phyloP scores from a whole-genome alignment of 176 grass and related monocot species.

The Poa pratensis region DNA sequence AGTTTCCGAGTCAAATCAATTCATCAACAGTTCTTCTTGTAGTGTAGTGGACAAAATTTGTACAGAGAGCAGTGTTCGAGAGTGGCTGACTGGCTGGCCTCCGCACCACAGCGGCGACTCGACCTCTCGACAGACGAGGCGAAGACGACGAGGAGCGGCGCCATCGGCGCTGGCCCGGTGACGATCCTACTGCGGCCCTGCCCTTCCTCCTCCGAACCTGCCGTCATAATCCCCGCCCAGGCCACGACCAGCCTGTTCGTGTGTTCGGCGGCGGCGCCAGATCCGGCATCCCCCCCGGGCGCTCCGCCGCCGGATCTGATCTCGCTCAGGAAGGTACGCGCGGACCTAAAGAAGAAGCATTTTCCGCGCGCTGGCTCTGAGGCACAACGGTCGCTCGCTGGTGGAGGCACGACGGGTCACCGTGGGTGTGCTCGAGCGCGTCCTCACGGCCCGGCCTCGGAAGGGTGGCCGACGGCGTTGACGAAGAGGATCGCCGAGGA shows the following conservation, averaged over 20 bases:
- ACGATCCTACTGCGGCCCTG: neutral
- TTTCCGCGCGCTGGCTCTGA: neutral
- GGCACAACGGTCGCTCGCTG: neutral
- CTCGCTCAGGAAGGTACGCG: neutral
- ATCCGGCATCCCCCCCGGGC: neutral
- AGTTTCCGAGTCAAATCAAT: too few species aligned
- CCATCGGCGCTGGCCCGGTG: neutral
- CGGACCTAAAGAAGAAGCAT: neutral
- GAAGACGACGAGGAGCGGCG: constrained; percentile 4
- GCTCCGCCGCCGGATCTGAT: constrained; percentile 16
- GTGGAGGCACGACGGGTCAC: constrained; percentile 3
- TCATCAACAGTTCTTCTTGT: too few species aligned
- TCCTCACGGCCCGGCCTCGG: neutral
- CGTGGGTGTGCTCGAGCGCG: constrained; percentile 13
- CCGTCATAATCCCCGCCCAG: neutral
- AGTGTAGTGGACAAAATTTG: too few species aligned
- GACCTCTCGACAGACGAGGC: too few species aligned
- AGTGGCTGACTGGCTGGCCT: too few species aligned
- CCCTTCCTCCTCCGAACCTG: neutral
- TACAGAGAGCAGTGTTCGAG: too few species aligned
- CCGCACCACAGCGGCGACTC: too few species aligned
- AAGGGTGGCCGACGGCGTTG: neutral
- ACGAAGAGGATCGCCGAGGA: neutral
- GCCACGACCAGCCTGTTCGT: neutral
- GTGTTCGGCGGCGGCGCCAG: neutral